Base-by-base conservation (phyloP, 1,284 basidiomycete species). In the Cryptococcus floricola region DNA sequence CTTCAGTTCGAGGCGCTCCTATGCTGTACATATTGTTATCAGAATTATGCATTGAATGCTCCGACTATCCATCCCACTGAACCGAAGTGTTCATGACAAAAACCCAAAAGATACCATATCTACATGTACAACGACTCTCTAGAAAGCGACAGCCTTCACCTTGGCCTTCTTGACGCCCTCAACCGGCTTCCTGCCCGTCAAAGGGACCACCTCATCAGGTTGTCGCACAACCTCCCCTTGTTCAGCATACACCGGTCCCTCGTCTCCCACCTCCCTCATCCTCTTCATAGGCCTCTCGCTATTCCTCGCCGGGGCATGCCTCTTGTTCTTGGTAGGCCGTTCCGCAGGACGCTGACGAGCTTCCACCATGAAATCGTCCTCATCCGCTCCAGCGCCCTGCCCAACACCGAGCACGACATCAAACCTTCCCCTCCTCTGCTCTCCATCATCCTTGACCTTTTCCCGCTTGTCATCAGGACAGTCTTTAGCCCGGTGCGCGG, bases 341-440 rank as follows among this genome's bases (percentile, higher is more conserved):
- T 55, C 53, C 38, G 46, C 55, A 31, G 50, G 86, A 82, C 59
- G 79, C 57, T 80, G 81, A 44, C 89, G 82, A 65, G 85, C 86
- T 69, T 90, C 81, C 6, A 80, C 81, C 74, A 93, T 91, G 77
- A 94, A 95, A 70, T 95, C 91, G 69, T 95, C 92, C 76, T 96
- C 92, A 70, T 95, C 92, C 1, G 91, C 87, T 12, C 91, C 90
- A 0, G 82, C 84, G 2, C 63, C 64, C 5, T 34, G 50, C 1
- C 72, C 71, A 5, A 58, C 61, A 0, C 71, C 70, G 39, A 67
- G 52, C 59, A 13, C 52, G 52, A 14, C 50, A 31, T 38, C 75
- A 93, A 89, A 70, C 93, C 89, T 1, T 89, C 85, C 12, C 89
- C 88, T 1, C 81, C 82, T 44, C 80, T 81, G 7, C 31, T 34